Base-by-base conservation (phyloP, 2,329 filamentous ascomycete species). In the Epichloe elymi region DNA sequence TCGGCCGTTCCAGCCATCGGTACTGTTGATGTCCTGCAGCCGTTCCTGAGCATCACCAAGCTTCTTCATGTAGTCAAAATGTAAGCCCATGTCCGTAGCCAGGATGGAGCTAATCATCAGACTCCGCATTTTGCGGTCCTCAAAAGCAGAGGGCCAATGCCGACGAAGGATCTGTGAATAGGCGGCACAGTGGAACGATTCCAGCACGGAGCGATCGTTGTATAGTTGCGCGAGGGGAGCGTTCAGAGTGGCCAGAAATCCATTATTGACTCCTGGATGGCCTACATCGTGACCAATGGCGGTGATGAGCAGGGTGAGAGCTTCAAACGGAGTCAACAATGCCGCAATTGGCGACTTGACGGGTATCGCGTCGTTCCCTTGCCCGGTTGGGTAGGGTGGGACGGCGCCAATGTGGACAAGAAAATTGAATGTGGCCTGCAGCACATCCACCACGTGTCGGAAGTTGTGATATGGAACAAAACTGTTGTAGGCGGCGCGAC, bases 381-480 rank as follows among this genome's bases (percentile, higher is more conserved):
- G 64, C 2, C 65, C 63, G 4, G 78, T 40, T 17, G 63, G 78
- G 66, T 86, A 93, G 5, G 79, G 76, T 14, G 85, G 85, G 47
- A 94, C 71, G 36, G 82, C 80, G 51, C 88, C 86, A 48, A 95
- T 83, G 56, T 81, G 80, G 51, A 96, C 75, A 5, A 97, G 78
- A 63, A 96, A 95, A 69, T 85, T 83, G 65, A 96, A 97, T 3
- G 89, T 82, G 1, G 91, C 94, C 66, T 97, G 91, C 49, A 97
- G 75, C 30, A 98, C 93, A 67, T 98, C 93, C 55, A 96, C 85
- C 20, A 95, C 93, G 67, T 98, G 93, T 50, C 91, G 86, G 66
- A 97, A 98, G 68, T 98, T 98, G 73, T 98, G 93, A 63, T 97
- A 98, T 20, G 91, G 86, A 37, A 96, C 89, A 65, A 95, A 95